phyloP scores from a whole-genome alignment of 2,329 filamentous ascomycete genomes.

The Botrytis galanthina region DNA sequence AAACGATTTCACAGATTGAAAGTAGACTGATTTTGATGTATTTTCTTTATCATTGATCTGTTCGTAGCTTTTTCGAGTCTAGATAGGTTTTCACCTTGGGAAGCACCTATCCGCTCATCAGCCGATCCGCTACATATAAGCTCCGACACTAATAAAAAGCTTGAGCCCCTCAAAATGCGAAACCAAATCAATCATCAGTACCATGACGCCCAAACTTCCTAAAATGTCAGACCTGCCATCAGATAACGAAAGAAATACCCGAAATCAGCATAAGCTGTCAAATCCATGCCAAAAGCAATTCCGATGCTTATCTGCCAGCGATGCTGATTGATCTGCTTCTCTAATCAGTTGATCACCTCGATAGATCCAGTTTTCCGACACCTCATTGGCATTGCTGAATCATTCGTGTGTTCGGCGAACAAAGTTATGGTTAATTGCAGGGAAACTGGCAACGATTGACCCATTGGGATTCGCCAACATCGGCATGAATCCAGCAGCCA shows the following conservation, averaged over 20 bases:
- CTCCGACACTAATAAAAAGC: not conserved
- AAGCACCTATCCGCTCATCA: not conserved
- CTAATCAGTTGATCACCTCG: not conserved
- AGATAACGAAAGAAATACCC: not conserved
- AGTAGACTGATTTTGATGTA: not conserved
- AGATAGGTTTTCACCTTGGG: not conserved
- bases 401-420: not conserved
- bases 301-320: not conserved
- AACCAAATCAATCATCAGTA: not conserved
- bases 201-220: not conserved
- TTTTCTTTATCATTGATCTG: not conserved
- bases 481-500: not conserved
- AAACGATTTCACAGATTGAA: not conserved
- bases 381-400: not conserved
- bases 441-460: not conserved
- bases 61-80: not conserved
- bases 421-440: not conserved
- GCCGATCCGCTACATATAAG: not conserved
- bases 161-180: not conserved
- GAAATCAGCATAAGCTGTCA: not conserved
- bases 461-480: not conserved
- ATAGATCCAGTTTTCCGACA: not conserved
- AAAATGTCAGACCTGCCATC: not conserved
- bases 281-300: not conserved
- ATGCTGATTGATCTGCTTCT: not conserved